Evolutionary conservation across 345 rosid genomes (phyloP).

Genomic region (Nephelium lappaceum): DNA sequence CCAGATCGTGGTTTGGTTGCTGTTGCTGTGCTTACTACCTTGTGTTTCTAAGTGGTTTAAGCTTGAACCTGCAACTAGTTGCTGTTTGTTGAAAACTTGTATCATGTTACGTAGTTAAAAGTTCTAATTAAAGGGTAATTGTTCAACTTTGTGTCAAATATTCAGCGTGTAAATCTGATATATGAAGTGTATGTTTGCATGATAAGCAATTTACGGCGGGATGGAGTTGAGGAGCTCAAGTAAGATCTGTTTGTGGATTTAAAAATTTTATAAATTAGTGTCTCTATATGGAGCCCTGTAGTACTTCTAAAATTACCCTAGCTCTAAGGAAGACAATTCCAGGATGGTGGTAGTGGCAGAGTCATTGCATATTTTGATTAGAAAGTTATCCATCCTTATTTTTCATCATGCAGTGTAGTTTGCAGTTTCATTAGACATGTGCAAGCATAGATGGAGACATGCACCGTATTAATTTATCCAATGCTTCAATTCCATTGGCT

Average conservation of each 20-base stretch:
- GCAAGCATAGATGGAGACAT: neutral
- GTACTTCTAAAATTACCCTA: neutral
- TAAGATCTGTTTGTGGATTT: neutral
- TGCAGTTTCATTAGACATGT: neutral
- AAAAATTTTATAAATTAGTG: neutral
- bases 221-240: neutral
- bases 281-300: neutral
- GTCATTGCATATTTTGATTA: too few relatives aligned
- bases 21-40: conserved; percentile 1
- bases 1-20: neutral
- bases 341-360: neutral
- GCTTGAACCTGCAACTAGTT: neutral
- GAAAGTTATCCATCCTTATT: neutral
- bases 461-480: neutral
- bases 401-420: neutral
- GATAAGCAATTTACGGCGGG: neutral
- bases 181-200: neutral
- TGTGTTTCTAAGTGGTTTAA: neutral
- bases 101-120: neutral
- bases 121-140: neutral
- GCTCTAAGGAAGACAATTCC: neutral
- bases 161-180: neutral
- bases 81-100: neutral
- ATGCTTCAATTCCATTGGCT: too few relatives aligned
- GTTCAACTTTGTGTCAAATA: neutral